phyloP scores from a whole-genome alignment of 805 yeast genomes.

The Lipomyces orientalis region DNA sequence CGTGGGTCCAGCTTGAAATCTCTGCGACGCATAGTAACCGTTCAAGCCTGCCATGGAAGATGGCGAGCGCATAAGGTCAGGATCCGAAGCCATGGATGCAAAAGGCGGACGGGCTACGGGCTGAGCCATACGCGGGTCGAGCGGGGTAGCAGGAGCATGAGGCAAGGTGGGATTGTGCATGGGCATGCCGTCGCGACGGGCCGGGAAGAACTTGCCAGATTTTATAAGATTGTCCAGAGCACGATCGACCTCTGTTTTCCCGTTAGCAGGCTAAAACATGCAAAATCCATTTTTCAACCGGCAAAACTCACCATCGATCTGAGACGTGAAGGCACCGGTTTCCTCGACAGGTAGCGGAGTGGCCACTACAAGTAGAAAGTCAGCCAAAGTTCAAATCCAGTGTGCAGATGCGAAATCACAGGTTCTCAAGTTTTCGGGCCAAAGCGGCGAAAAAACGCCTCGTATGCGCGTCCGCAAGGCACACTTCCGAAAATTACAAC shows the following conservation, averaged over 20 bases:
- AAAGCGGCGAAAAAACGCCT: neutral
- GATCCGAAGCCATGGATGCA: constrained; percentile 26
- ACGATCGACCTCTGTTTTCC: constrained; percentile 35
- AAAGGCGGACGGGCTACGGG: constrained; percentile 33
- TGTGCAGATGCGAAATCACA: neutral
- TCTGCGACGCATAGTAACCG: constrained; percentile 32
- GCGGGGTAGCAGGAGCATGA: constrained; percentile 29
- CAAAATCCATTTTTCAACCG: neutral
- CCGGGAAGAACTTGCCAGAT: constrained; percentile 39
- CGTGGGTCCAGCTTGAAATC: constrained; percentile 27
- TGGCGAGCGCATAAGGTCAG: constrained; percentile 35
- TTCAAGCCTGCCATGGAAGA: constrained; percentile 32
- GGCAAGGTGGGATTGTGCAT: constrained; percentile 20
- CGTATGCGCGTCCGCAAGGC: no score
- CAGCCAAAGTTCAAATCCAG: constrained; percentile 1
- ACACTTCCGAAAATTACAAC: no score
- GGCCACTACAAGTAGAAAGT: constrained; percentile 13
- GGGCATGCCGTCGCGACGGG: constrained; percentile 35
- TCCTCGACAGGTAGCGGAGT: constrained; percentile 34
- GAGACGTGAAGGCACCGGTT: constrained; percentile 37
- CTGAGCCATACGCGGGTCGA: constrained; percentile 38
- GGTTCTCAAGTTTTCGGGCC: neutral
- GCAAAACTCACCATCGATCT: constrained; percentile 34
- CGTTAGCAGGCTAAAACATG: neutral
- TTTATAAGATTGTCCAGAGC: constrained; percentile 39